These are phyloP conservation scores for Amylocarpus encephaloides DNA, from an alignment of 2,329 filamentous ascomycete species.

Conservation along the genomic window DNA sequence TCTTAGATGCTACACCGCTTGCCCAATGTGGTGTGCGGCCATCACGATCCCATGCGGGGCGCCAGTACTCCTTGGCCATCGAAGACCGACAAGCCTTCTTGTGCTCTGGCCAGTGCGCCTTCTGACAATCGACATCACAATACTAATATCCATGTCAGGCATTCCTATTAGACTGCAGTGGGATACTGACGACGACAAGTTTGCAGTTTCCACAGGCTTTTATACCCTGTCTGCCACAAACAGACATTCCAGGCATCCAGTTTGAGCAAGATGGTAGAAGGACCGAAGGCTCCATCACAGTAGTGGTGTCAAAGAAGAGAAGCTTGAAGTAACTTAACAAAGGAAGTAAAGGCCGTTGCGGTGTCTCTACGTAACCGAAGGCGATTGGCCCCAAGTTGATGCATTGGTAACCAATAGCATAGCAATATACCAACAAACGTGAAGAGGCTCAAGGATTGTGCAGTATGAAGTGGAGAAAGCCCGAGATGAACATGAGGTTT, in stretches of 20 bases:
- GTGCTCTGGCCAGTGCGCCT: conserved; percentile 14
- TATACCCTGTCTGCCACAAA: background rate
- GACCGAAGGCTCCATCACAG: no score
- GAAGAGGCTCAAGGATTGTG: no score
- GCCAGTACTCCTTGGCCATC: conserved; percentile 12
- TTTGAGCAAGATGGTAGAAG: conserved; percentile 3
- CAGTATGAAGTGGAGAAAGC: no score
- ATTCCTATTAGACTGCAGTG: background rate
- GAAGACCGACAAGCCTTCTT: conserved; percentile 15
- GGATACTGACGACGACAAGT: conserved; percentile 3
- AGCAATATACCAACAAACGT: no score
- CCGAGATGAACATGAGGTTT: no score
- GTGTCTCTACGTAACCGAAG: no score
- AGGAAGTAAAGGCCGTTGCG: no score
- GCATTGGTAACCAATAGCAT: no score
- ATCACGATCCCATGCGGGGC: conserved; percentile 12
- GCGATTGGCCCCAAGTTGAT: no score
- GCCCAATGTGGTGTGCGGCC: conserved; percentile 7
- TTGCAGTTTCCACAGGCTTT: conserved; percentile 1
- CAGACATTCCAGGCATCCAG: background rate
- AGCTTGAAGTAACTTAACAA: no score
- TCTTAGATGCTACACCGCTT: background rate
- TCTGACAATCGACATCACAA: conserved; percentile 12
- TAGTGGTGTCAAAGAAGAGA: no score
- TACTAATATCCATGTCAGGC: conserved; percentile 10